Evolutionary conservation across 768 basidiomycete species (phyloP).

Genomic region (Leccinellum luteum): DNA sequence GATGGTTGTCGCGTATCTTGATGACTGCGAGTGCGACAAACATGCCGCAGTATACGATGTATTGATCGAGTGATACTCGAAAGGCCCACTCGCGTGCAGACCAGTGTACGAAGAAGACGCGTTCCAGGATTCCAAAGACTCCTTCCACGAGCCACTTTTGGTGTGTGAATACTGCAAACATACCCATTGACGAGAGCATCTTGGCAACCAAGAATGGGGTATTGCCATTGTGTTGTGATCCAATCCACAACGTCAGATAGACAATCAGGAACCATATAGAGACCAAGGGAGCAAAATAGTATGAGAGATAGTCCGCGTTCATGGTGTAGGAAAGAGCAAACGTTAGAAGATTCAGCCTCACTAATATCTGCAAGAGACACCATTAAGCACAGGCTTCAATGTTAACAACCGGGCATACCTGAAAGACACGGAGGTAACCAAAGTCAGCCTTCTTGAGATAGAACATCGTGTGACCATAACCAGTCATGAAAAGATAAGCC

Average conservation of each 20-base stretch:
- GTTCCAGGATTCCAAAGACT: slow-evolving; percentile 60
- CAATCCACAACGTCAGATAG: slow-evolving; percentile 73
- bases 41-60: slow-evolving; percentile 89
- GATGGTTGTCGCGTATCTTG: slow-evolving; percentile 69
- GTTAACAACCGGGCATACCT: slow-evolving; percentile 39
- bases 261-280: slow-evolving; percentile 89
- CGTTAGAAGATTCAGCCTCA: slow-evolving; percentile 82
- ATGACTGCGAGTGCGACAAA: slow-evolving; percentile 67
- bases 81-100: slow-evolving; percentile 86
- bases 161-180: slow-evolving; percentile 66
- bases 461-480: slow-evolving; percentile 86
- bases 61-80: slow-evolving; percentile 84
- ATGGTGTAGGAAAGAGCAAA: slow-evolving; percentile 82
- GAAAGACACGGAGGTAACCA: slow-evolving; percentile 71
- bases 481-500: slow-evolving; percentile 89
- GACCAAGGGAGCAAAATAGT: slow-evolving; percentile 89
- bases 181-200: slow-evolving; percentile 58
- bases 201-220: slow-evolving; percentile 67
- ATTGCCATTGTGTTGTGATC: slow-evolving; percentile 70
- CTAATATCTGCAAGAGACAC: slow-evolving; percentile 50
- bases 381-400: slow-evolving; percentile 1
- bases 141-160: slow-evolving; percentile 59
- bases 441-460: slow-evolving; percentile 91
- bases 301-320: slow-evolving; percentile 89
- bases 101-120: slow-evolving; percentile 77